A percentile compares a stretch with the other conserved stretches of the same genome.
Conservation (phyloP, 2,329 filamentous ascomycete genomes). For the Emydomyces testavorans region DNA sequence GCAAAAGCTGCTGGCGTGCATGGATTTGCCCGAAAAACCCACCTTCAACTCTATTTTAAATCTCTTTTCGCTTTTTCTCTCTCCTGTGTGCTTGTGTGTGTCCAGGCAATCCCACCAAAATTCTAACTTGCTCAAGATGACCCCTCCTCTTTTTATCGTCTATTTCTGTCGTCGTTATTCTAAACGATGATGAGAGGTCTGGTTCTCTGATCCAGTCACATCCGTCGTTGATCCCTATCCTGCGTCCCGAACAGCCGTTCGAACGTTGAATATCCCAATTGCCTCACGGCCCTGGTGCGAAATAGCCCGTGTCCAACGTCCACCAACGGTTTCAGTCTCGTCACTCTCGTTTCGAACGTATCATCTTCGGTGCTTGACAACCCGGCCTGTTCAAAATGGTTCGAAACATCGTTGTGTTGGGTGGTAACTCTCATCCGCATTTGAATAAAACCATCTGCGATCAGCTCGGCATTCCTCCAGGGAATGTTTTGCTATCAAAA, state of each 20-base stretch:
- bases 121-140: constrained; percentile 3
- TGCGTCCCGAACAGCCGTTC: neutral
- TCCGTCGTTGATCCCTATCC: neutral
- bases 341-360: constrained; percentile 6
- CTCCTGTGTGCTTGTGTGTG: neutral
- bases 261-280: neutral
- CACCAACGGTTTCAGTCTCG: neutral
- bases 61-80: neutral
- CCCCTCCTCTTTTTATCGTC: constrained; percentile 6
- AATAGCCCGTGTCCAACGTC: neutral
- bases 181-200: constrained; percentile 10
- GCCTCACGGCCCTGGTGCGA: neutral
- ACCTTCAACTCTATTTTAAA: constrained; percentile 11
- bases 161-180: constrained; percentile 8
- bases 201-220: neutral
- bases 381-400: constrained; percentile 57
- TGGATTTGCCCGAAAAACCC: constrained; percentile 11
- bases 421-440: constrained; percentile 82
- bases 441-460: constrained; percentile 80
- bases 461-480: constrained; percentile 73
- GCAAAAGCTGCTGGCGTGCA: constrained; percentile 6
- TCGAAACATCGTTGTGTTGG: constrained; percentile 85
- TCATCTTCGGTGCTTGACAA: constrained; percentile 8
- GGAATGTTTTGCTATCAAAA: constrained; percentile 74
- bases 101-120: constrained; percentile 5